Conservation (phyloP, 768 basidiomycete genomes). For the Xanthoconium purpureum region DNA sequence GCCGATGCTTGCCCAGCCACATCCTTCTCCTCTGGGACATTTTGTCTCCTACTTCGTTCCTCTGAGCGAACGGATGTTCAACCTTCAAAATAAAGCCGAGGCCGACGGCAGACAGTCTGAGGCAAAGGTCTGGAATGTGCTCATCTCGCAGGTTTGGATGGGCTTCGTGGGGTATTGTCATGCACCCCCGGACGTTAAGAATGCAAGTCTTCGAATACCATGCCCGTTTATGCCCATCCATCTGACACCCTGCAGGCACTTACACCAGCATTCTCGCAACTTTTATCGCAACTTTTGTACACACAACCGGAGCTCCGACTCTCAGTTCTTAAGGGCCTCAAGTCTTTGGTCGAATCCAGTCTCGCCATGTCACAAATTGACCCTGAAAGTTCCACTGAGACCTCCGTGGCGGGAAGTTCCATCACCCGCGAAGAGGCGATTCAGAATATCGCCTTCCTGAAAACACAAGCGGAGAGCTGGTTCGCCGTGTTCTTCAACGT, state of each 20-base stretch:
- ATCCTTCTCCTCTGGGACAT: conserved; percentile 78
- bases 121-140: conserved; percentile 92
- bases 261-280: conserved; percentile 72
- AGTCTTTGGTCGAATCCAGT: conserved; percentile 79
- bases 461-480: conserved; percentile 85
- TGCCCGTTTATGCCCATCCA: background rate
- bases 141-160: conserved; percentile 91
- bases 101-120: conserved; percentile 71
- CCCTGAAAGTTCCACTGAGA: conserved; percentile 28
- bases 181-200: conserved; percentile 67
- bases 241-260: conserved; percentile 51
- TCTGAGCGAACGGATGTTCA: conserved; percentile 89
- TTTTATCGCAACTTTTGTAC: conserved; percentile 94
- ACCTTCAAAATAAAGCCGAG: conserved; percentile 78
- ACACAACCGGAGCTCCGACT: conserved; percentile 81
- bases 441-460: conserved; percentile 68
- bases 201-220: conserved; percentile 41
- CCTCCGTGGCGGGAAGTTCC: conserved; percentile 21
- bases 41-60: conserved; percentile 92
- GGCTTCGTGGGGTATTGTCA: conserved; percentile 91
- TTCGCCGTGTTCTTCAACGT: conserved; percentile 95
- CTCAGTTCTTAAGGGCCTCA: conserved; percentile 78
- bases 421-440: conserved; percentile 59
- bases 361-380: conserved; percentile 43
- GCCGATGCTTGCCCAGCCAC: conserved; percentile 77